phyloP scores from a whole-genome alignment of 176 grass and related monocot species.

The Phoenix dactylifera region DNA sequence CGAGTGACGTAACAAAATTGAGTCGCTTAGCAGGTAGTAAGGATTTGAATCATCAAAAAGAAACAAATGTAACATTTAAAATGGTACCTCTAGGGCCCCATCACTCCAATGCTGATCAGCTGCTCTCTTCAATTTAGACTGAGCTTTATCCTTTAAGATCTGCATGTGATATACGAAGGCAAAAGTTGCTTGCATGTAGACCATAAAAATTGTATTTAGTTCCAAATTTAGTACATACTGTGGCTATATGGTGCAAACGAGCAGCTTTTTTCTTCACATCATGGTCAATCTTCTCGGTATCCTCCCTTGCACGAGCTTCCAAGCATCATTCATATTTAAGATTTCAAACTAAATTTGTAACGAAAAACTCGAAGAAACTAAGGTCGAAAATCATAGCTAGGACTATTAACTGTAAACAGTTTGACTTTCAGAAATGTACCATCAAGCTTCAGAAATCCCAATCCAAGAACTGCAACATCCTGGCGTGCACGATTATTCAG shows the following conservation, averaged over 20 bases:
- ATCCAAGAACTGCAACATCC: conserved; percentile 83
- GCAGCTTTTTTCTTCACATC: conserved; percentile 78
- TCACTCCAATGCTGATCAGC: conserved; percentile 96
- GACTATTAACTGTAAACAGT: too few relatives aligned
- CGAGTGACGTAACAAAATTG: too few relatives aligned
- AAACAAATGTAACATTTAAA: neutral
- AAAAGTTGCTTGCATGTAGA: neutral
- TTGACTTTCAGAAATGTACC: conserved; percentile 30
- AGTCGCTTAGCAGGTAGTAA: too few relatives aligned
- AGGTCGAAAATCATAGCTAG: neutral
- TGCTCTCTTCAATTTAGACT: conserved; percentile 81
- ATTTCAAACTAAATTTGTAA: conserved; percentile 16
- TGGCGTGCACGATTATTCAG: conserved; percentile 77
- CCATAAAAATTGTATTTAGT: conserved; percentile 4
- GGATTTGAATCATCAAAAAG: too few relatives aligned
- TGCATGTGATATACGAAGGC: conserved; percentile 21
- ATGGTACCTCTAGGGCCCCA: conserved; percentile 74
- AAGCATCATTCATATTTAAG: conserved; percentile 20
- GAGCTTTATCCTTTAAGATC: conserved; percentile 74
- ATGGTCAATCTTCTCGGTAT: conserved; percentile 77
- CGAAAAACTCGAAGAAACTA: conserved; percentile 6
- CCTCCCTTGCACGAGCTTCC: conserved; percentile 78
- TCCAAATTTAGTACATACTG: conserved; percentile 39
- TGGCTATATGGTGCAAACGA: conserved; percentile 59
- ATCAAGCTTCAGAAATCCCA: conserved; percentile 87